phyloP scores from a whole-genome alignment of 495 filamentous ascomycete species.

The Penicillium flavigenum region DNA sequence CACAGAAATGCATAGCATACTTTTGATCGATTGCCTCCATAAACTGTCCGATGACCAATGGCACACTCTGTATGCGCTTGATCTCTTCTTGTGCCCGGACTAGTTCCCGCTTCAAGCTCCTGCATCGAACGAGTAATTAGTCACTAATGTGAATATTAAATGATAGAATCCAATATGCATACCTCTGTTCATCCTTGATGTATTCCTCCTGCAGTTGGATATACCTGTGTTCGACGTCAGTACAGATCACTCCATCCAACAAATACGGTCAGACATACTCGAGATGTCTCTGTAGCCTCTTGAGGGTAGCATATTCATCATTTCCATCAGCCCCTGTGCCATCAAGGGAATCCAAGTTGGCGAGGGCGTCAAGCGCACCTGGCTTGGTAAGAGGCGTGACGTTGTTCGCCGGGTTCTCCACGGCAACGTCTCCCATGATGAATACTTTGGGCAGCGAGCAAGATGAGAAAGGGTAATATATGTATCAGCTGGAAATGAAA shows the following conservation, averaged over 20 bases:
- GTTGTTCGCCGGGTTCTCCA: conserved; percentile 74
- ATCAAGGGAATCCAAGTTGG: conserved; percentile 85
- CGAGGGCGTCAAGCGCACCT: conserved; percentile 73
- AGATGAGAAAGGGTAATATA: conserved; percentile 2
- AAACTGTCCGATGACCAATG: conserved; percentile 96
- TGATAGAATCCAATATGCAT: conserved; percentile 14
- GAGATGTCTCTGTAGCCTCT: conserved; percentile 91
- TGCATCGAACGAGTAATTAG: conserved; percentile 34
- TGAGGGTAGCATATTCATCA: conserved; percentile 93
- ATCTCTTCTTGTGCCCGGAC: conserved; percentile 98
- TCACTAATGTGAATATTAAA: background rate
- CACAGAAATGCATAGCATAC: conserved; percentile 59
- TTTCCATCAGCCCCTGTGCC: conserved; percentile 75
- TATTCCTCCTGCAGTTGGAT: conserved; percentile 99
- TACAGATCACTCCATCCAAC: conserved; percentile 1
- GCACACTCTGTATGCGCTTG: conserved; percentile 98
- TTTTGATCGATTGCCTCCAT: conserved; percentile 99
- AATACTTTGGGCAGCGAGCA: conserved; percentile 10
- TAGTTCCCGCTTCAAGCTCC: conserved; percentile 94
- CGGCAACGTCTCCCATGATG: conserved; percentile 78
- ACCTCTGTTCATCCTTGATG: conserved; percentile 99
- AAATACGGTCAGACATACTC: conserved; percentile 57
- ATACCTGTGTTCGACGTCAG: conserved; percentile 59
- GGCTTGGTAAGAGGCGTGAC: conserved; percentile 74
- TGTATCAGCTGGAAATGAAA: conserved; percentile 4